Conservation (phyloP, 257 asterid species). For the Nyctanthes arbortristis region DNA sequence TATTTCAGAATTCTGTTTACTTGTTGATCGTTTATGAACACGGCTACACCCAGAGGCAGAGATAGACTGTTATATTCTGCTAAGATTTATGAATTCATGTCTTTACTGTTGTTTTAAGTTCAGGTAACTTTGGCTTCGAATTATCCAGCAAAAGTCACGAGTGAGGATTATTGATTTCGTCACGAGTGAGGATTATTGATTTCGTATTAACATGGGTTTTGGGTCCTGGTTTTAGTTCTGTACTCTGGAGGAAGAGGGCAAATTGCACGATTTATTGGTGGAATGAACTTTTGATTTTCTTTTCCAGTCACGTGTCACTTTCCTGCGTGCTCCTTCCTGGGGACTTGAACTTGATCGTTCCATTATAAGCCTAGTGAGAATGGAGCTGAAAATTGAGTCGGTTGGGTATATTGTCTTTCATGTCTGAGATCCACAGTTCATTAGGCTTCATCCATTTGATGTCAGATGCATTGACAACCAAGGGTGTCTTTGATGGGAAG, state of each 20-base stretch:
- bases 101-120: constrained; percentile 7
- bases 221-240: not conserved
- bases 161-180: too few relatives aligned
- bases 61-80: constrained; percentile 2
- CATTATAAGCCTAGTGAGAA: constrained; percentile 5
- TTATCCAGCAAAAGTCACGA: not conserved
- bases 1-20: constrained; percentile 4
- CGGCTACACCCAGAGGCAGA: not conserved
- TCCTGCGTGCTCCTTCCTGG: constrained; percentile 9
- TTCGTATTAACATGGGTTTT: not conserved
- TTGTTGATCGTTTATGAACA: constrained; percentile 26
- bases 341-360: constrained; percentile 9
- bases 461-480: not conserved
- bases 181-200: constrained; percentile 6
- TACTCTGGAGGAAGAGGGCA: constrained; percentile 4
- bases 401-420: not conserved
- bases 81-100: constrained; percentile 2
- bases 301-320: not conserved
- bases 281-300: not conserved
- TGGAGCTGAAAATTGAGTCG: not conserved
- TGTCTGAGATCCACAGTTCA: not conserved
- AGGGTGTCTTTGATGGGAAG: constrained; percentile 2
- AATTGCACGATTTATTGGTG: not conserved
- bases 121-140: not conserved
- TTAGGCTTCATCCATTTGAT: constrained; percentile 11